Conservation (phyloP, 306 rosid genomes). For the Dryas drummondii region DNA sequence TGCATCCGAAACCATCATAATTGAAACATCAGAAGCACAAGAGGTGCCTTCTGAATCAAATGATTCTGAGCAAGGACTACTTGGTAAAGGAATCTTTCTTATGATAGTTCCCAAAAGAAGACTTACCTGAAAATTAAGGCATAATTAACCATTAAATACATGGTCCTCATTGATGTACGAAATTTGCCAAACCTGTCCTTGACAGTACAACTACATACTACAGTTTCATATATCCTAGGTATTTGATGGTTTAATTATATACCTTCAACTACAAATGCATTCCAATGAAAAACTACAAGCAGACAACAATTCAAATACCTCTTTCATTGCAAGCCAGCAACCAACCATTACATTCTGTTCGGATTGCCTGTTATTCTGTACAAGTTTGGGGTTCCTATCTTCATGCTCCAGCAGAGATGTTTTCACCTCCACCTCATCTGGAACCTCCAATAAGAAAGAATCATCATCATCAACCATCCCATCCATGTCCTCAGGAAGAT, state of each 20-base stretch:
- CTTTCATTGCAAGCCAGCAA: conserved; percentile 99
- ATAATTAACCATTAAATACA: conserved; percentile 14
- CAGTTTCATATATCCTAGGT: background rate
- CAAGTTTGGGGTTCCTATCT: conserved; percentile 41
- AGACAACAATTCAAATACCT: conserved; percentile 50
- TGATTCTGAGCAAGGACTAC: conserved; percentile 43
- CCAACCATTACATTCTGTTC: conserved; percentile 98
- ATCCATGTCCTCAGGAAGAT: conserved; percentile 90
- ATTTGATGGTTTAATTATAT: background rate
- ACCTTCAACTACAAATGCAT: background rate
- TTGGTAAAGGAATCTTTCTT: conserved; percentile 85
- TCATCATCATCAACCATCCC: conserved; percentile 68
- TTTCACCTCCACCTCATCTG: conserved; percentile 44
- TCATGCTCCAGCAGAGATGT: conserved; percentile 44
- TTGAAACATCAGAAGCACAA: conserved; percentile 30
- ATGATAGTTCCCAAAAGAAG: conserved; percentile 93
- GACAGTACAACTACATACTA: background rate
- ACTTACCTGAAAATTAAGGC: conserved; percentile 66
- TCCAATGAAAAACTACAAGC: conserved; percentile 1
- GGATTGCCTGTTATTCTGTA: conserved; percentile 52
- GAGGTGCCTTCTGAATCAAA: conserved; percentile 35
- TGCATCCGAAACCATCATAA: conserved; percentile 38
- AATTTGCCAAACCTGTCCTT: conserved; percentile 1
- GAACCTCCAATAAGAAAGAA: conserved; percentile 55
- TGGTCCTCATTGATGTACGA: background rate